These are phyloP conservation scores for Bipolaris zeicola DNA, from an alignment of 2,329 filamentous ascomycete genomes.

Conservation along the genomic window DNA sequence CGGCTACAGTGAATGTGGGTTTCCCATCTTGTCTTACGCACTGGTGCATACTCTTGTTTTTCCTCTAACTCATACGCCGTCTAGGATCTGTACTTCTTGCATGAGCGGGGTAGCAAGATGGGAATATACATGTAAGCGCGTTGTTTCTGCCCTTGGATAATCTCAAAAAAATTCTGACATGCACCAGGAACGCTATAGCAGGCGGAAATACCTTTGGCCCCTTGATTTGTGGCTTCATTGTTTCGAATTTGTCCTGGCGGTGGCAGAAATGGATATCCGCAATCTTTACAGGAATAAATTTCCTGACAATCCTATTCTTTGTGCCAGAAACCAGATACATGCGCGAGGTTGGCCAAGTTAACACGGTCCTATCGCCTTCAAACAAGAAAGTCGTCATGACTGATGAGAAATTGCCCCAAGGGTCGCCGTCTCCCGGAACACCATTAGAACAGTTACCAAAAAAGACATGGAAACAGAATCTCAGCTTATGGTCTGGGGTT, in stretches of 20 bases:
- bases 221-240: constrained; percentile 48
- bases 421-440: background rate
- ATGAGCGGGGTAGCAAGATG: constrained; percentile 47
- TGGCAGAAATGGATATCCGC: constrained; percentile 48
- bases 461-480: constrained; percentile 44
- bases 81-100: constrained; percentile 36
- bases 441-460: constrained; percentile 25
- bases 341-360: constrained; percentile 21
- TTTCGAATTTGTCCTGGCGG: constrained; percentile 44
- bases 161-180: background rate
- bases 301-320: constrained; percentile 44
- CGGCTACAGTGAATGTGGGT: constrained; percentile 46
- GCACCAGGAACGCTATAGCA: constrained; percentile 39
- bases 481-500: constrained; percentile 44
- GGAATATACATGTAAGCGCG: constrained; percentile 42
- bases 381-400: constrained; percentile 20
- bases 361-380: constrained; percentile 4
- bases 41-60: background rate
- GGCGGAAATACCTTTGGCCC: constrained; percentile 50
- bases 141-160: background rate
- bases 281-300: constrained; percentile 38
- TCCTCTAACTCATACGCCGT: background rate
- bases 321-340: constrained; percentile 48
- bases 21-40: background rate
- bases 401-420: constrained; percentile 9